Evolutionary conservation across 345 rosid genomes (phyloP), one percentile per base, ranked within the genome.

Genomic region (Gossypium anomalum): DNA sequence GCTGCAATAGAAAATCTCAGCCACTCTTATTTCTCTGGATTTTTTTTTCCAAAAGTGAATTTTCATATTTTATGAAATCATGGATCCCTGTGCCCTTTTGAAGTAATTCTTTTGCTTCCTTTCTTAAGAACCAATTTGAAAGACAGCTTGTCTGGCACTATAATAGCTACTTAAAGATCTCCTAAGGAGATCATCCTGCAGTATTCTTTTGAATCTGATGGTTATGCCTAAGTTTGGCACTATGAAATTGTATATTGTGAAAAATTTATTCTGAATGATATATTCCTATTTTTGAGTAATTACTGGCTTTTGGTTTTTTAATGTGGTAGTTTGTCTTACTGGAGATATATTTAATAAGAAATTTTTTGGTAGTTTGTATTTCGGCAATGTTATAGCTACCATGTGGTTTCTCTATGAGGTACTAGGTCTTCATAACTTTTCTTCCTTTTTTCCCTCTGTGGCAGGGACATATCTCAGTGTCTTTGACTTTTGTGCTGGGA

Each of bases 401-500:
- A 27, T 66, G 55, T 12, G 22, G 62, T 41, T 51, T 49, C 13
- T 14, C 52, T 19, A 3, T 7, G 25, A 55, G 56, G 60, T 49
- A 29, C 51, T 2, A 5, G 12, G 34, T 15, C 17, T 17, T 13
- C 15, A 29, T 47, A 55, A 63, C 45, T 10, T 47, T 2, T 34
- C 22, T 72, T 48, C 17, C 69, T 17, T 43, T 52, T 70, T 52
- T 17, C 15, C 44, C 45, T 9, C 17, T 62, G 72, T 79, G 44
- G 9, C 92, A 92, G 98, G 92, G 72, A 86, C 87, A 47, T 95
- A 87, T 81, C 71, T 55, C 38, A 87, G 83, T 73, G 90, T 91
- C n/a, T 95, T 95, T 82, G 94, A 93, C 77, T 95, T 86, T 80
- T 95, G 98, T 83, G 81, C 97, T 72, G 97, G 97, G 78, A 93